phyloP scores from a whole-genome alignment of 257 asterid genomes.

The Thymus quinquecostatus region DNA sequence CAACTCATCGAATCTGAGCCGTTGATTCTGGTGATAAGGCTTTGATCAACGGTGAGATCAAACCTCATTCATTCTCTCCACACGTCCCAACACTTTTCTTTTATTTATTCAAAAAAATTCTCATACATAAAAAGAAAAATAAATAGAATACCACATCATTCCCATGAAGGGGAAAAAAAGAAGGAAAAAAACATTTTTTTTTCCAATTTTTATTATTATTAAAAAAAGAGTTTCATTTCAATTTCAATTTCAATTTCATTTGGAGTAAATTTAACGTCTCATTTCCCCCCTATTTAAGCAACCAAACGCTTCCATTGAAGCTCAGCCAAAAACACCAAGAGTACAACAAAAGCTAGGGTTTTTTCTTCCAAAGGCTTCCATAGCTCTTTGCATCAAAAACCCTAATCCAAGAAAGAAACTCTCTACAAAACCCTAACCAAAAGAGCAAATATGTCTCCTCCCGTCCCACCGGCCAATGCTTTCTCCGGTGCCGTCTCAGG shows the following conservation, averaged over 20 bases:
- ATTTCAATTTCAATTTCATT: slow-evolving; percentile 29
- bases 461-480: slow-evolving; percentile 27
- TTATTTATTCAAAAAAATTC: not conserved
- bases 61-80: slow-evolving; percentile 37
- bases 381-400: slow-evolving; percentile 19
- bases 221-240: slow-evolving; percentile 26
- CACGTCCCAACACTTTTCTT: slow-evolving; percentile 32
- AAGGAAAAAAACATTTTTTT: not conserved
- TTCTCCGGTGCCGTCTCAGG: slow-evolving; percentile 26
- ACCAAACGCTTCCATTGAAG: slow-evolving; percentile 23
- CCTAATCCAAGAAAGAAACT: not conserved
- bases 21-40: slow-evolving; percentile 43
- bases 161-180: not conserved
- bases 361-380: slow-evolving; percentile 11
- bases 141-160: not conserved
- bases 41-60: slow-evolving; percentile 22
- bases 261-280: slow-evolving; percentile 33
- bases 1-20: slow-evolving; percentile 32
- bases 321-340: slow-evolving; percentile 31
- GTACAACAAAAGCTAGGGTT: slow-evolving; percentile 24
- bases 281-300: slow-evolving; percentile 43
- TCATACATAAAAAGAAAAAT: not conserved
- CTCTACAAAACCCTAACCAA: not conserved
- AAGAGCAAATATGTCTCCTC: slow-evolving; percentile 42
- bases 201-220: not conserved